Percentiles rank a stretch among this genome's conserved stretches.
phyloP scores from a whole-genome alignment of 441 rosid species.

The Daphne laureola region DNA sequence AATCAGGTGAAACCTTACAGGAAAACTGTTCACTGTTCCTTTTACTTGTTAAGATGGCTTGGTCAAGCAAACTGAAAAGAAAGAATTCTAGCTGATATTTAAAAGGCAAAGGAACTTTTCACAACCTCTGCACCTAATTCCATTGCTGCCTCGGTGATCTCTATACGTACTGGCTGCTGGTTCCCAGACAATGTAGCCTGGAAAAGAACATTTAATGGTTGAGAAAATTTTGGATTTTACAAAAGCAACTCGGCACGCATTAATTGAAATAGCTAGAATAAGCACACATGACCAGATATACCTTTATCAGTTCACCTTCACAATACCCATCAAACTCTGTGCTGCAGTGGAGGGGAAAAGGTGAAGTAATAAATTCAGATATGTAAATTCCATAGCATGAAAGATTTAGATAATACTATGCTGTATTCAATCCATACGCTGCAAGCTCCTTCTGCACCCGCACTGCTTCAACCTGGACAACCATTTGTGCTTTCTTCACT shows the following conservation, averaged over 20 bases:
- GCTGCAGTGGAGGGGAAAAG: slow-evolving; percentile 30
- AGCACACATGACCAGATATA: slow-evolving; percentile 11
- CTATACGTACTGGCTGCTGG: slow-evolving; percentile 84
- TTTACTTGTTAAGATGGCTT: no score
- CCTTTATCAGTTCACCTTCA: slow-evolving; percentile 92
- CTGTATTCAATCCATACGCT: slow-evolving; percentile 33
- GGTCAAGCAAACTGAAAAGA: no score
- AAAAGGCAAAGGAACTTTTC: background rate
- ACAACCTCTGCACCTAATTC: slow-evolving; percentile 85
- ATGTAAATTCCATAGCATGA: slow-evolving; percentile 2
- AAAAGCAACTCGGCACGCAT: no score
- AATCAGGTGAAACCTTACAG: no score
- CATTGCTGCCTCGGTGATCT: slow-evolving; percentile 96
- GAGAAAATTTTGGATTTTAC: background rate
- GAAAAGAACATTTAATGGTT: slow-evolving; percentile 8
- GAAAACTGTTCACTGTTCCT: no score
- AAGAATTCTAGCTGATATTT: no score
- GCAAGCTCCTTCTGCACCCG: slow-evolving; percentile 90
- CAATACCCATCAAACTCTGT: slow-evolving; percentile 98
- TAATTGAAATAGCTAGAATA: no score
- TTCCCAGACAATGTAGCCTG: slow-evolving; percentile 85
- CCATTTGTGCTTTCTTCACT: slow-evolving; percentile 92
- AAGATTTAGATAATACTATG: slow-evolving; percentile 2
- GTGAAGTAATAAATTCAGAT: slow-evolving; percentile 13
- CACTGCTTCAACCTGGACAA: slow-evolving; percentile 94